Percentiles rank a stretch among this genome's conserved stretches.
Conservation (phyloP, 768 basidiomycete genomes). For the Daedalea quercina region DNA sequence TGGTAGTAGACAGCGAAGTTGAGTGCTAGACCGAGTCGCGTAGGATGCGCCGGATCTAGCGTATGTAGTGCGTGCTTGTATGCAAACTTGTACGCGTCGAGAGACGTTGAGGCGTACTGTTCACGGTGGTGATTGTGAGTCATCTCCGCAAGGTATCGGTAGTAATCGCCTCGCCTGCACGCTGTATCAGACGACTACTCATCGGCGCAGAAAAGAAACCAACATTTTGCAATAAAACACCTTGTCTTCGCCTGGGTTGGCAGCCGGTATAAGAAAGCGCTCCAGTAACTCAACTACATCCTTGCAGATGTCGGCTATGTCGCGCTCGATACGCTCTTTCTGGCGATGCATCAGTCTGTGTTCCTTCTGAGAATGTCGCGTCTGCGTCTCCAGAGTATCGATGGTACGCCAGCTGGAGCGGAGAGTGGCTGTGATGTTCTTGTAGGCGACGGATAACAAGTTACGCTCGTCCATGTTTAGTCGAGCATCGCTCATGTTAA, state of each 20-base stretch:
- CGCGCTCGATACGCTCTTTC: conserved; percentile 69
- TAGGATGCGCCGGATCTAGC: conserved; percentile 76
- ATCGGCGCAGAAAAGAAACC: conserved; percentile 18
- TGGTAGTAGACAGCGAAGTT: conserved; percentile 96
- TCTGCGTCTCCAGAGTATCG: conserved; percentile 65
- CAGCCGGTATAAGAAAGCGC: conserved; percentile 46
- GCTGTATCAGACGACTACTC: conserved; percentile 9
- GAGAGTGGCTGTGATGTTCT: conserved; percentile 80
- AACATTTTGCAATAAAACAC: conserved; percentile 91
- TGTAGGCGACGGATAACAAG: conserved; percentile 84
- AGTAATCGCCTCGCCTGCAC: conserved; percentile 80
- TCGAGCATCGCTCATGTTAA: conserved; percentile 57
- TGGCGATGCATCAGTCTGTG: conserved; percentile 63
- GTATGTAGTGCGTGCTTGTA: conserved; percentile 76
- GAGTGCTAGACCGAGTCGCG: conserved; percentile 79
- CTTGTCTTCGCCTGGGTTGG: conserved; percentile 71
- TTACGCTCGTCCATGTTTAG: conserved; percentile 84
- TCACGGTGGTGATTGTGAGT: conserved; percentile 65
- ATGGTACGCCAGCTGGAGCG: conserved; percentile 83
- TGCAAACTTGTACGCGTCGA: conserved; percentile 80
- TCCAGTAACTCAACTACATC: conserved; percentile 73
- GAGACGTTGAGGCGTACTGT: conserved; percentile 64
- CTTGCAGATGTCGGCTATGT: conserved; percentile 71
- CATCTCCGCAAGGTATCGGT: conserved; percentile 86
- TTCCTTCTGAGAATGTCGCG: conserved; percentile 45